Evolutionary conservation across 83 land plant genomes (phyloP), one percentile per base, ranked within the genome.

Genomic region (Picea engelmannii): DNA sequence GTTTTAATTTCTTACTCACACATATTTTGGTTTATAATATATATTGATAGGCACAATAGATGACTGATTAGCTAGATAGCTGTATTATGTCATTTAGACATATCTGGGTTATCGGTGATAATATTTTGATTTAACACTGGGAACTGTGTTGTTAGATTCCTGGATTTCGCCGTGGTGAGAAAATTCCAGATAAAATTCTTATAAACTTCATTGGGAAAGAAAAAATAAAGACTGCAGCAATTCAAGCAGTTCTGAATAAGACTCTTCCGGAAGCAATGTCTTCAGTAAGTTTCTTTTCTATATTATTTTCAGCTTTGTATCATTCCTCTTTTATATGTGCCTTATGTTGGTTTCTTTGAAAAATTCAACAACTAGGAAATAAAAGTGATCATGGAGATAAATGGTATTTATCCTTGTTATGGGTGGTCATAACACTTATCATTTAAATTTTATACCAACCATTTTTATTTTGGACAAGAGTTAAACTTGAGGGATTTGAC

Each of bases 241-340:
- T 97, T 79, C 95, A 97, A 83, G 90, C 94, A 44, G 89, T 94
- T 80, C 79, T 97, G 85, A 92, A 89, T 87, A 90, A 90, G 68
- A 94, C 99, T n/a, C 93, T 97, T 80, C 99, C 98, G 11, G 91
- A 92, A 86, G 99, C 99, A 23, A 90, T 94, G 90, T 87, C 98
- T 65, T 92, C 95, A 81, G 99, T 97, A 83, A 87, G 94, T 81
- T 44, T 47, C 47, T 73, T 73, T 23, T 73, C 58, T 7, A 44
- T 13, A 4, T 24, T 5, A 73, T 73, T 73, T 40, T 73, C 52
- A 73, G 76, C 58, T 47, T 73, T 42, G n/a, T 47, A 47, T 73
- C 59, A 4, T 73, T 73, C 16, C 76, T 73, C 58, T 42, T 47
- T 69, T n/a, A 23, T 20, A 73, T 47, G 23, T n/a, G 47, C 24